Percentiles rank a stretch among this genome's conserved stretches.
Evolutionary conservation across 2,329 filamentous ascomycete genomes (phyloP).

Genomic region (Diaporthe nobilis): DNA sequence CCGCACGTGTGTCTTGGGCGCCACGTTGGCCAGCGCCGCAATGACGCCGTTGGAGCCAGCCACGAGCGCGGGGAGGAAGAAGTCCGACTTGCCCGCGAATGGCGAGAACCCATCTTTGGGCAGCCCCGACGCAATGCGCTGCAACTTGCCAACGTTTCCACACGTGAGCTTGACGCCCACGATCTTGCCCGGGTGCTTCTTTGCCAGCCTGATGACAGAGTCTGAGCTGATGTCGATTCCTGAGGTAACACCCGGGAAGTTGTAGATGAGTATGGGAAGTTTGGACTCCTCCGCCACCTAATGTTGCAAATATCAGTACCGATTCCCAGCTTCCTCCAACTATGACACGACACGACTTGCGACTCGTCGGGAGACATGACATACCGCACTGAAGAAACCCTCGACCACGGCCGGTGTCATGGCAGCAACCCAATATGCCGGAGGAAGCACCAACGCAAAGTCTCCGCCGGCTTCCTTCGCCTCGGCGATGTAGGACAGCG

Average conservation of each 20-base stretch:
- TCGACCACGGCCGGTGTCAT: neutral
- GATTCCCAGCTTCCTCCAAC: neutral
- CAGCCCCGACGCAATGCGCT: slow-evolving; percentile 61
- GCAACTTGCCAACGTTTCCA: slow-evolving; percentile 63
- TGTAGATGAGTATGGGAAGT: slow-evolving; percentile 21
- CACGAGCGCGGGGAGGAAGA: slow-evolving; percentile 57
- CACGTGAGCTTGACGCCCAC: slow-evolving; percentile 29
- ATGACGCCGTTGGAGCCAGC: slow-evolving; percentile 58
- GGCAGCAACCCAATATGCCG: slow-evolving; percentile 2
- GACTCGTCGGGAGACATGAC: neutral
- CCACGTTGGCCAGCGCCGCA: slow-evolving; percentile 56
- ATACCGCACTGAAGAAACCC: slow-evolving; percentile 16
- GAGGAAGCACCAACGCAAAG: slow-evolving; percentile 20
- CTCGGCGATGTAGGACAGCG: slow-evolving; percentile 5
- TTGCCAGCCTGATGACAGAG: slow-evolving; percentile 1
- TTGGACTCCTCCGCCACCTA: neutral
- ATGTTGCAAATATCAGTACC: neutral
- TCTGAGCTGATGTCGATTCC: slow-evolving; percentile 20
- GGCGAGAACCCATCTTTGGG: slow-evolving; percentile 53
- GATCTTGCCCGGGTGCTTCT: slow-evolving; percentile 14
- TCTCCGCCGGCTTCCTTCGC: slow-evolving; percentile 6
- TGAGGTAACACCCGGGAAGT: slow-evolving; percentile 25
- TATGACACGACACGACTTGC: neutral
- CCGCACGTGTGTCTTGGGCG: slow-evolving; percentile 50
- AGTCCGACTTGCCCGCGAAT: slow-evolving; percentile 57